Evolutionary conservation across 805 yeast species (phyloP).

Genomic region (Pichia scutulata): DNA sequence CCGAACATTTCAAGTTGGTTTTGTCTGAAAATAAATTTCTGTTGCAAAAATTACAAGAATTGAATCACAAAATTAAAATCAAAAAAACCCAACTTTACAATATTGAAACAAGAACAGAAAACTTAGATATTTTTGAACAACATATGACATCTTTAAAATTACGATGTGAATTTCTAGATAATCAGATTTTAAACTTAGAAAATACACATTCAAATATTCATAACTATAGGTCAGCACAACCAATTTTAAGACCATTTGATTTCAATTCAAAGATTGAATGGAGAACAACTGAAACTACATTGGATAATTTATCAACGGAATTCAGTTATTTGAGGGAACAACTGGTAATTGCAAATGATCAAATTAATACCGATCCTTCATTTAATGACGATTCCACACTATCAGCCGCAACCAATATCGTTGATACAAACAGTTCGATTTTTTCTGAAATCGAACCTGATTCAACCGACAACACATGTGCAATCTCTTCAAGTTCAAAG

Average conservation of each 20-base stretch:
- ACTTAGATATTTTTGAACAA: constrained; percentile 23
- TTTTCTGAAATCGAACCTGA: constrained; percentile 8
- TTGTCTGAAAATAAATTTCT: constrained; percentile 12
- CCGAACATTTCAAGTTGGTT: not conserved
- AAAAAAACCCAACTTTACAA: constrained; percentile 19
- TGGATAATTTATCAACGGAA: constrained; percentile 37
- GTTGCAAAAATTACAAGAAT: constrained; percentile 11
- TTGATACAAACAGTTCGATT: not conserved
- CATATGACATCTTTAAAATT: constrained; percentile 26
- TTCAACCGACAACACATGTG: constrained; percentile 6
- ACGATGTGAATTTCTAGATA: constrained; percentile 29
- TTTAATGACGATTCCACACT: not conserved
- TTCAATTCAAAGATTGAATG: constrained; percentile 30
- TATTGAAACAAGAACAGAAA: constrained; percentile 19
- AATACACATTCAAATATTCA: constrained; percentile 10
- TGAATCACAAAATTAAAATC: constrained; percentile 14
- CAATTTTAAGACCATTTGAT: not conserved
- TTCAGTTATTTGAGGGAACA: constrained; percentile 30
- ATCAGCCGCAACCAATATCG: not conserved
- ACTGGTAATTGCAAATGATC: constrained; percentile 16
- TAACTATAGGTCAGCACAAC: not conserved
- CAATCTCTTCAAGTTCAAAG: not conserved
- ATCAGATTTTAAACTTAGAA: constrained; percentile 26
- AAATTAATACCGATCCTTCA: not conserved
- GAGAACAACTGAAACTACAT: constrained; percentile 39